Conservation (phyloP, 1,139 yeast species). For the Maudiozyma humilis region DNA sequence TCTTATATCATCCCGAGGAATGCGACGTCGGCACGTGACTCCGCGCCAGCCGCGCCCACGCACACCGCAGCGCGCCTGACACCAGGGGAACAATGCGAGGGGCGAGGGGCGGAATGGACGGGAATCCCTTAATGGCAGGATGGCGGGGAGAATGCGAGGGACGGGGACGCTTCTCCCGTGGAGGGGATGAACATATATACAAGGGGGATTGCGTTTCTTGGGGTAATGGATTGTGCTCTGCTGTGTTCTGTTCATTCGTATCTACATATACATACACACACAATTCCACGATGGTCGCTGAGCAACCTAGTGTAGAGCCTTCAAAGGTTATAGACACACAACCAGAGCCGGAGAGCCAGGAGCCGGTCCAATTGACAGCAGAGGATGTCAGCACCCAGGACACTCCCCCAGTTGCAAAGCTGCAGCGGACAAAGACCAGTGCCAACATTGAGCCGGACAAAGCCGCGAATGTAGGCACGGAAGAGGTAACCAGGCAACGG, state of each 20-base stretch:
- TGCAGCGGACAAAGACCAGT: slow-evolving; percentile 5
- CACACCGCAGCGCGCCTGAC: no score
- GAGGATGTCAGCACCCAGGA: background rate
- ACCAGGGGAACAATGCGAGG: background rate
- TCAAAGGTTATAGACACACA: background rate
- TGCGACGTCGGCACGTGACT: background rate
- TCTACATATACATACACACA: no score
- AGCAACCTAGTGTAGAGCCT: slow-evolving; percentile 1
- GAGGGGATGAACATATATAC: no score
- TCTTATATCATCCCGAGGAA: no score
- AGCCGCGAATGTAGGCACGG: slow-evolving; percentile 26
- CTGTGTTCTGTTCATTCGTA: no score
- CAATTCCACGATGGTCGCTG: slow-evolving; percentile 5
- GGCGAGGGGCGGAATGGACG: background rate
- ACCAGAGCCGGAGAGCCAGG: background rate
- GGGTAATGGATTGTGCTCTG: no score
- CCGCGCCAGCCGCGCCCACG: background rate
- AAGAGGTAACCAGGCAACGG: slow-evolving; percentile 35
- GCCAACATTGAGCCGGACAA: slow-evolving; percentile 8
- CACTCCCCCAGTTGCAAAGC: background rate
- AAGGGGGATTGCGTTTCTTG: no score
- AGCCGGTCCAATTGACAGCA: background rate
- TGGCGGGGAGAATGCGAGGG: background rate
- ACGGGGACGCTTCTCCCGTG: no score
- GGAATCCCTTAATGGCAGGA: background rate